These are phyloP conservation scores for Odontarrhena argentea DNA, from an alignment of 345 rosid species.

Conservation along the genomic window DNA sequence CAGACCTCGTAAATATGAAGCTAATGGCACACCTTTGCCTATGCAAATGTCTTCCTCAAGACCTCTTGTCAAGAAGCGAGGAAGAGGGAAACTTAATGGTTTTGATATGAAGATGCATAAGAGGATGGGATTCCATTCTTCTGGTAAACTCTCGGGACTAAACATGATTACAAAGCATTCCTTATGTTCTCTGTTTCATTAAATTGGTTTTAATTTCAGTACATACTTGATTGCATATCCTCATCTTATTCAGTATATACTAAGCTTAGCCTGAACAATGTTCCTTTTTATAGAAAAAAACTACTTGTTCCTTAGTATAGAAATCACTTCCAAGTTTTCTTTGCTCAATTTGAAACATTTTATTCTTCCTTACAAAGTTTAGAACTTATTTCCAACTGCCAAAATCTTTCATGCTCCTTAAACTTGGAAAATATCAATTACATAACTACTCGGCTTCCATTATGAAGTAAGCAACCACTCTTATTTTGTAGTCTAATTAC, in stretches of 20 bases:
- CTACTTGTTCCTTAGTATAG: background rate
- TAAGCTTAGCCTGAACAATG: too few species aligned
- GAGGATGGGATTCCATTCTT: conserved; percentile 51
- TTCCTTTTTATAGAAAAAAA: background rate
- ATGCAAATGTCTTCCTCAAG: conserved; percentile 58
- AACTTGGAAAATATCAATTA: too few species aligned
- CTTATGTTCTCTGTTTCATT: too few species aligned
- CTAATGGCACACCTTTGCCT: conserved; percentile 64
- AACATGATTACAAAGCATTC: too few species aligned
- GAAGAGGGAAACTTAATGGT: conserved; percentile 53
- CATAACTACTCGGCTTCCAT: background rate
- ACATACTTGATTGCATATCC: too few species aligned
- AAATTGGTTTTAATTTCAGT: too few species aligned
- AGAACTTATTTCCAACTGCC: background rate
- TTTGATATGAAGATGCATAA: conserved; percentile 53
- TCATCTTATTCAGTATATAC: too few species aligned
- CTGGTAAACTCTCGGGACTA: conserved; percentile 38
- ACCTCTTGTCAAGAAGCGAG: conserved; percentile 51
- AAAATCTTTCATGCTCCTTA: background rate
- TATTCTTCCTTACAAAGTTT: background rate
- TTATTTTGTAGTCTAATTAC: background rate
- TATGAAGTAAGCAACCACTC: background rate
- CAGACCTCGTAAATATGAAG: conserved; percentile 80
- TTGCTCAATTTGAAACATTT: background rate
- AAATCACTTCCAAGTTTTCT: background rate